Evolutionary conservation across 2,329 filamentous ascomycete species (phyloP).

Genomic region (Penicillium sp.): DNA sequence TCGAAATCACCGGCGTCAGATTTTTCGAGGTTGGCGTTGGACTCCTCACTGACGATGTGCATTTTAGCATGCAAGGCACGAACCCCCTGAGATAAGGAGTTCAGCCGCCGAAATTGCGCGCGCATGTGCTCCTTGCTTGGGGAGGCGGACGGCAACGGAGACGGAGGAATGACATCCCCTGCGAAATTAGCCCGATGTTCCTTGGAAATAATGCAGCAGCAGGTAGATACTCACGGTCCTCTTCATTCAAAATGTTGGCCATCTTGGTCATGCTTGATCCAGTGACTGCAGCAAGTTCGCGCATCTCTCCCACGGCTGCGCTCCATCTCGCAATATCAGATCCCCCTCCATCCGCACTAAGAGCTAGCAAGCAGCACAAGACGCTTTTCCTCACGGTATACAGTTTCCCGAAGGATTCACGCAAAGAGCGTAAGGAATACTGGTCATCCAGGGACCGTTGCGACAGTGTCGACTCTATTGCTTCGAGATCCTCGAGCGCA

Average conservation of each 20-base stretch:
- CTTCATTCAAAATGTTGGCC: conserved; percentile 70
- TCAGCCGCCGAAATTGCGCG: conserved; percentile 83
- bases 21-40: conserved; percentile 74
- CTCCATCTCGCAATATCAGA: conserved; percentile 79
- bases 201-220: neutral
- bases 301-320: conserved; percentile 73
- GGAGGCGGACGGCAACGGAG: conserved; percentile 65
- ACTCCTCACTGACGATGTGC: conserved; percentile 87
- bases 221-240: conserved; percentile 65
- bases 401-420: conserved; percentile 77
- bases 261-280: conserved; percentile 66
- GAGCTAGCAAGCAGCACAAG: conserved; percentile 82
- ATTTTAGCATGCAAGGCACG: conserved; percentile 92
- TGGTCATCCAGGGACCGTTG: conserved; percentile 71
- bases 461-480: conserved; percentile 66
- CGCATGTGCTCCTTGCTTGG: conserved; percentile 82
- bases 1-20: conserved; percentile 72
- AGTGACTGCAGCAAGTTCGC: conserved; percentile 64
- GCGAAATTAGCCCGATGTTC: conserved; percentile 17
- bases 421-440: conserved; percentile 77
- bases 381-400: conserved; percentile 81
- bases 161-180: conserved; percentile 51
- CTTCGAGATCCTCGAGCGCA: conserved; percentile 69
- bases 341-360: conserved; percentile 78
- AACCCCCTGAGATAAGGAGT: conserved; percentile 85